phyloP scores from a whole-genome alignment of 2,329 filamentous ascomycete species.

The Aureobasidium pullulans region DNA sequence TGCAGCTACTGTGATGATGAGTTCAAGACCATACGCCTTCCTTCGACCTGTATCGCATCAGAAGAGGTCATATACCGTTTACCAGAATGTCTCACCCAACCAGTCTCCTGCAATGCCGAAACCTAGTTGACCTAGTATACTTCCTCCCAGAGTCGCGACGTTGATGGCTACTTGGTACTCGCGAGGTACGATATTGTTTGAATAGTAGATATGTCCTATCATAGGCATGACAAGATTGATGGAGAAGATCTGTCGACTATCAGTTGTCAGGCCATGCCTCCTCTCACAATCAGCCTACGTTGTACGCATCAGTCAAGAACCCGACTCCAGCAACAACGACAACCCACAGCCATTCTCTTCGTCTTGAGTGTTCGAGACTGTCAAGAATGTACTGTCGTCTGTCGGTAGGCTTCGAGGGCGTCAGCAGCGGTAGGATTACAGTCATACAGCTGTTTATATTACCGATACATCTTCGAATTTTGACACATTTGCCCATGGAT shows the following conservation, averaged over 20 bases:
- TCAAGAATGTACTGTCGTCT: conserved; percentile 1
- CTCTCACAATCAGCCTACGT: conserved; percentile 2
- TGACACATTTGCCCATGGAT: not conserved
- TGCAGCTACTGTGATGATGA: conserved; percentile 48
- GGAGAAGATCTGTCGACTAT: conserved; percentile 24
- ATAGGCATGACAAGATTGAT: conserved; percentile 34
- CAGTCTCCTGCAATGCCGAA: conserved; percentile 33
- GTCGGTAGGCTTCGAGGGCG: not conserved
- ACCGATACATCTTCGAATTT: conserved; percentile 4
- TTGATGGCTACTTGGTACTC: conserved; percentile 28
- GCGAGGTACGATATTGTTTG: conserved; percentile 2
- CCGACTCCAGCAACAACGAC: conserved; percentile 32
- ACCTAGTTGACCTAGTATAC: conserved; percentile 31
- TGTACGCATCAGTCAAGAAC: conserved; percentile 35
- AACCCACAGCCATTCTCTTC: not conserved
- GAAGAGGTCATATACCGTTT: not conserved
- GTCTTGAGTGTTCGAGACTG: not conserved
- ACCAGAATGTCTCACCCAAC: not conserved
- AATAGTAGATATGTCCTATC: conserved; percentile 32
- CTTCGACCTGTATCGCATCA: conserved; percentile 25
- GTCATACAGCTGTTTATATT: not conserved
- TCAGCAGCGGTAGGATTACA: not conserved
- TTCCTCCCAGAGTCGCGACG: conserved; percentile 33
- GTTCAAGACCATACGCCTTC: conserved; percentile 34
- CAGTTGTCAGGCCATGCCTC: not conserved